Conservation (phyloP, 352 stramenopile species). For the Halophytophthora polymorphica region DNA sequence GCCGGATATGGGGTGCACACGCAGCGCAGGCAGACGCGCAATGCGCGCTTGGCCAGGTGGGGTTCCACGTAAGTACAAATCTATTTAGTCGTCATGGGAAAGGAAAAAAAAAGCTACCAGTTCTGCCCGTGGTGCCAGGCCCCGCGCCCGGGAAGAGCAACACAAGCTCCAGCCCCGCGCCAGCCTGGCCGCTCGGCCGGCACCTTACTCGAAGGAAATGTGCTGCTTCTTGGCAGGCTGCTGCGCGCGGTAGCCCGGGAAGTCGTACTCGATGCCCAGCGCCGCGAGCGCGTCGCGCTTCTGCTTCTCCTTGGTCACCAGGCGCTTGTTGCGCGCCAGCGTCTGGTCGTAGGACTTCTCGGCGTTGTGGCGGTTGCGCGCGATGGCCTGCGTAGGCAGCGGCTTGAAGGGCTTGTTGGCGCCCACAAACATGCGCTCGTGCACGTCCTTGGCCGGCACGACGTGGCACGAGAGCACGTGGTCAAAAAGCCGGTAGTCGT, state of each 20-base stretch:
- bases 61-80: constrained; percentile 24
- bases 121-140: neutral
- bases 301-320: constrained; percentile 71
- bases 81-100: constrained; percentile 20
- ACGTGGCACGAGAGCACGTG: constrained; percentile 93
- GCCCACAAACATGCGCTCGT: constrained; percentile 86
- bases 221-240: constrained; percentile 73
- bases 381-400: constrained; percentile 63
- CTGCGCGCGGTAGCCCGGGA: constrained; percentile 67
- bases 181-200: neutral
- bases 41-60: no score
- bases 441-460: constrained; percentile 82
- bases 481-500: constrained; percentile 93
- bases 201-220: constrained; percentile 58
- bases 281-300: constrained; percentile 76
- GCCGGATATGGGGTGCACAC: no score
- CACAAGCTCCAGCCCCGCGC: constrained; percentile 2
- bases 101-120: constrained; percentile 15
- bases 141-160: neutral
- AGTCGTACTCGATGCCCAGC: constrained; percentile 86
- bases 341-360: constrained; percentile 77
- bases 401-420: constrained; percentile 83
- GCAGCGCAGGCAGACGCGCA: no score
- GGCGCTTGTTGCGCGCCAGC: constrained; percentile 60
- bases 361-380: constrained; percentile 77